phyloP scores from a whole-genome alignment of 108 stramenopile genomes.

The Aurantiochytrium sp. region DNA sequence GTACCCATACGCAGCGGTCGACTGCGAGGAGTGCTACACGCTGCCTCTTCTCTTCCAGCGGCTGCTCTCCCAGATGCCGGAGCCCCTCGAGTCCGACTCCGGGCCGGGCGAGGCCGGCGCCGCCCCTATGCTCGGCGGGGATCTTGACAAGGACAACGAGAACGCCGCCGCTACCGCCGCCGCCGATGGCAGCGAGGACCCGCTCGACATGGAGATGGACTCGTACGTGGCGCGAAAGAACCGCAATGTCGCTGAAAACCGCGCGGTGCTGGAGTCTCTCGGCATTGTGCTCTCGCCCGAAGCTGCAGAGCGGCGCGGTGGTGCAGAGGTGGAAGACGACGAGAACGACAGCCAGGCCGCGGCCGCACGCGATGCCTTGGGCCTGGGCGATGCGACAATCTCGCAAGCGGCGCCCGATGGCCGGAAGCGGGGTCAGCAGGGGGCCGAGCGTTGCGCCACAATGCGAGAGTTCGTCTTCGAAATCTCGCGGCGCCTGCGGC shows the following conservation, averaged over 20 bases:
- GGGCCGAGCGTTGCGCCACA: neutral
- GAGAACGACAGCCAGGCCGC: no score
- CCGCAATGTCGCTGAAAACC: neutral
- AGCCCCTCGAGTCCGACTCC: neutral
- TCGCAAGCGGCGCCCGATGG: no score
- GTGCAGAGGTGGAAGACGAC: neutral
- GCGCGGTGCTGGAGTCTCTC: neutral
- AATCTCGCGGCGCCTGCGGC: neutral
- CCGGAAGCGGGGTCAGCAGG: neutral
- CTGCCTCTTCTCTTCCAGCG: neutral
- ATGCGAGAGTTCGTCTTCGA: neutral
- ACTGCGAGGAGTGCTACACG: neutral
- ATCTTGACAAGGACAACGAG: neutral
- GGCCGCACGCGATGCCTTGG: no score
- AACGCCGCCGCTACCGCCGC: neutral
- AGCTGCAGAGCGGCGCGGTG: neutral
- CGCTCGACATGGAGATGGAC: neutral
- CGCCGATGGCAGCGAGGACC: neutral
- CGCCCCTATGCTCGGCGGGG: neutral
- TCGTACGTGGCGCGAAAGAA: neutral
- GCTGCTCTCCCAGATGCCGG: neutral
- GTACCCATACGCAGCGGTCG: neutral
- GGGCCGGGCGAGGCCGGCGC: no score
- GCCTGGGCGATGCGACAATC: no score
- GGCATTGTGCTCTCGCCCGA: neutral